Percentiles rank a stretch among this genome's conserved stretches.
phyloP scores from a whole-genome alignment of 352 stramenopile species.

The Phytopythium helicoides region DNA sequence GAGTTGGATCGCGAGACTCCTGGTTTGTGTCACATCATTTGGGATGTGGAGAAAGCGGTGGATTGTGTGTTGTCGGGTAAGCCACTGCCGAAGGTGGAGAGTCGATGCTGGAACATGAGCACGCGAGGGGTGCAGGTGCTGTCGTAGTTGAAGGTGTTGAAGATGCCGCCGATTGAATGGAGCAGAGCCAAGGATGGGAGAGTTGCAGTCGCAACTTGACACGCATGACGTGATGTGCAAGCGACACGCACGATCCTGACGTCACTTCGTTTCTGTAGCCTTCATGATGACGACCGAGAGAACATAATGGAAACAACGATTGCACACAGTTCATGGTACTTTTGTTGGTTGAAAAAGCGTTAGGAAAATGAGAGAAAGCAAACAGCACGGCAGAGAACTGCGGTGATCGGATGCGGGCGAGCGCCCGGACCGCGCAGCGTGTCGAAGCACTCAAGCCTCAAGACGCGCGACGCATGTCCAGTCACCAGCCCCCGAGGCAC shows the following conservation, averaged over 20 bases:
- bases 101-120: conserved; percentile 23
- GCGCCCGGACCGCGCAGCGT: background rate
- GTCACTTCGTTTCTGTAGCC: too few species aligned
- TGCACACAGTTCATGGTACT: background rate
- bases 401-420: conserved; percentile 8
- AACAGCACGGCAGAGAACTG: conserved; percentile 13
- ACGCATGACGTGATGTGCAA: too few species aligned
- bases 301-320: background rate
- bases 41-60: conserved; percentile 60
- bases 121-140: conserved; percentile 33
- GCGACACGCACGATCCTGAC: too few species aligned
- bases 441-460: conserved; percentile 61
- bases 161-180: background rate
- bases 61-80: conserved; percentile 55
- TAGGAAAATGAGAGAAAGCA: conserved; percentile 9
- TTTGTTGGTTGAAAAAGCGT: conserved; percentile 6
- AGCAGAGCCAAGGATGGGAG: too few species aligned
- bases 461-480: conserved; percentile 9
- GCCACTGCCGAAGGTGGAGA: conserved; percentile 31
- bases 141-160: background rate
- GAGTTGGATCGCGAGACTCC: conserved; percentile 56
- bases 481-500: background rate
- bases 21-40: conserved; percentile 69
- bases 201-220: too few species aligned
- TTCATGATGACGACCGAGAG: background rate